Evolutionary conservation across 129 eudicot species (phyloP).

Genomic region (Escallonia rubra): DNA sequence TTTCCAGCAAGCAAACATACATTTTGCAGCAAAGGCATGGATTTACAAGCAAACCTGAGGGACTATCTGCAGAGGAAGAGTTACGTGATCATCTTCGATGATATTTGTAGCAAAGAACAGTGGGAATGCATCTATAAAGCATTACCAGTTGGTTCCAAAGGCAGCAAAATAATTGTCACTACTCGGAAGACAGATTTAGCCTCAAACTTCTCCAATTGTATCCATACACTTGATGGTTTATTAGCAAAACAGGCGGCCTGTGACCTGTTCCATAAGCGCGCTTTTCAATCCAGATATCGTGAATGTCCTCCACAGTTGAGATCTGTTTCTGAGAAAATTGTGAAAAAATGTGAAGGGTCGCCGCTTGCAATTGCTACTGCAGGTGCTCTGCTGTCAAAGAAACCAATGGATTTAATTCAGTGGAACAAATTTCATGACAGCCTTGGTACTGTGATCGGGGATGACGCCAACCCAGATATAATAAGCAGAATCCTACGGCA

Average conservation of each 20-base stretch:
- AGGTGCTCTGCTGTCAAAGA: slow-evolving; percentile 8
- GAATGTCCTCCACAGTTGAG: slow-evolving; percentile 8
- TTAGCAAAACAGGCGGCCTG: neutral
- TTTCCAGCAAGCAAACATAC: neutral
- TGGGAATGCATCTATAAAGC: slow-evolving; percentile 10
- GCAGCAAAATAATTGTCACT: slow-evolving; percentile 21
- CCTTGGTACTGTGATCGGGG: neutral
- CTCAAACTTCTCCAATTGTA: neutral
- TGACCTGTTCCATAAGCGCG: slow-evolving; percentile 5
- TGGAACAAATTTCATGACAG: slow-evolving; percentile 8
- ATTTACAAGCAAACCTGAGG: neutral
- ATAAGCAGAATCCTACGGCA: neutral
- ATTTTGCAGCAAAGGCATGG: neutral
- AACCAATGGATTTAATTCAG: neutral
- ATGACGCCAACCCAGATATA: too few species aligned
- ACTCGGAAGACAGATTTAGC: slow-evolving; percentile 8
- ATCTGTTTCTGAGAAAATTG: neutral
- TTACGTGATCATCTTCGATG: slow-evolving; percentile 22
- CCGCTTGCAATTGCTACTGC: slow-evolving; percentile 18
- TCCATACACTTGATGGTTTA: neutral
- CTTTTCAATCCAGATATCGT: neutral
- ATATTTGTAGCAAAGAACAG: slow-evolving; percentile 12
- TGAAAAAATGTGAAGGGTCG: slow-evolving; percentile 10
- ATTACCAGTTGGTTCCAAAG: neutral
- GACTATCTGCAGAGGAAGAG: slow-evolving; percentile 5